phyloP scores from a whole-genome alignment of 352 stramenopile species.

The Phytophthora multivora region DNA sequence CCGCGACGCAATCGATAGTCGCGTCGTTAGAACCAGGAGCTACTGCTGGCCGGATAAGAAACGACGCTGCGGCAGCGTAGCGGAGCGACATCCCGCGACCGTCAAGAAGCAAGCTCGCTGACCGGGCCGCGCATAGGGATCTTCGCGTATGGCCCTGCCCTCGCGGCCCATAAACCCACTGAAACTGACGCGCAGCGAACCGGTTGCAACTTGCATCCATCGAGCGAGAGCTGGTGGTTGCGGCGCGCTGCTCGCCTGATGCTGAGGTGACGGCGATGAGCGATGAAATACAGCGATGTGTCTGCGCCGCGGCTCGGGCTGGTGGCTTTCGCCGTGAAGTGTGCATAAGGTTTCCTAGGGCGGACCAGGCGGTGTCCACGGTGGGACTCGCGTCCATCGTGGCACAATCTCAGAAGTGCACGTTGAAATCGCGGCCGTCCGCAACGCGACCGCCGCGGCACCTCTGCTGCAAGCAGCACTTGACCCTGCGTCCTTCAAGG shows the following conservation, averaged over 20 bases:
- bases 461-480: neutral
- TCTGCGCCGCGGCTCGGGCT: neutral
- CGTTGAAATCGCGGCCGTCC: slow-evolving; percentile 7
- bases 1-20: slow-evolving; percentile 19
- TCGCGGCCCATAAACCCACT: neutral
- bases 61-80: neutral
- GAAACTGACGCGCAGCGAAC: slow-evolving; percentile 4
- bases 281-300: slow-evolving; percentile 24
- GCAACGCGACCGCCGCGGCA: neutral
- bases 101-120: neutral
- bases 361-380: slow-evolving; percentile 15
- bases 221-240: neutral
- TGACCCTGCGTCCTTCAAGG: slow-evolving; percentile 14
- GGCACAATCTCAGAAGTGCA: neutral
- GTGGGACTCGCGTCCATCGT: slow-evolving; percentile 8
- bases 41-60: neutral
- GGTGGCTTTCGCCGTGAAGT: no score
- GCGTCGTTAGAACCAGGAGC: neutral
- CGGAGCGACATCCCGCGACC: neutral
- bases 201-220: neutral
- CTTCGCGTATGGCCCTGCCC: neutral
- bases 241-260: slow-evolving; percentile 13
- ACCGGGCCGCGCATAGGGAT: slow-evolving; percentile 3
- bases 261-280: slow-evolving; percentile 20
- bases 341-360: neutral